phyloP scores from a whole-genome alignment of 371 early-diverging fungal genomes.

The Apophysomyces variabilis region DNA sequence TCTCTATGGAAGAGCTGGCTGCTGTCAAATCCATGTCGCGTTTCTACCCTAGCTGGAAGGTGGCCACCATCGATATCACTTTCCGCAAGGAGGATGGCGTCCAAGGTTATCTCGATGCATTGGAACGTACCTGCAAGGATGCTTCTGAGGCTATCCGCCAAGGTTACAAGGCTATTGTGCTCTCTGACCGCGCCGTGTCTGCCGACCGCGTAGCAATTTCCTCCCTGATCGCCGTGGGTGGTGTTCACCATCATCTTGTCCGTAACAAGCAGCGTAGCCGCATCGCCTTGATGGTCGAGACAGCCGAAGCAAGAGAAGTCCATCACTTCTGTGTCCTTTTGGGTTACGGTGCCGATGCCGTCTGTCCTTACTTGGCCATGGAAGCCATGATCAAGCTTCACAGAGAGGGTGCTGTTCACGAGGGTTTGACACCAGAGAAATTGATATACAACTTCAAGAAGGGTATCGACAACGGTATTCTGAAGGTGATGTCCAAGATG shows the following conservation, averaged over 20 bases:
- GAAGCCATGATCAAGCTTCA: conserved; percentile 89
- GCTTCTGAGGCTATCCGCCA: conserved; percentile 79
- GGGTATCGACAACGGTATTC: conserved; percentile 91
- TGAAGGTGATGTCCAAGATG: conserved; percentile 99
- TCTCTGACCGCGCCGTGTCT: conserved; percentile 78
- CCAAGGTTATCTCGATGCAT: conserved; percentile 72
- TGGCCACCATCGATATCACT: conserved; percentile 89
- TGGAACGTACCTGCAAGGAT: conserved; percentile 87
- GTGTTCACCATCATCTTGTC: conserved; percentile 93
- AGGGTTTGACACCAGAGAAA: conserved; percentile 46
- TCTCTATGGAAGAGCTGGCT: conserved; percentile 81
- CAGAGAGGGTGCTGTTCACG: conserved; percentile 77
- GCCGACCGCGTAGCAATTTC: conserved; percentile 82
- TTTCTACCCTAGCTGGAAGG: conserved; percentile 75
- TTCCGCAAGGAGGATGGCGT: conserved; percentile 78
- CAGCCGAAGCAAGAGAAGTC: conserved; percentile 96
- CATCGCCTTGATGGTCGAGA: conserved; percentile 89
- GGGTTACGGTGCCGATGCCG: conserved; percentile 96
- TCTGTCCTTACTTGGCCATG: conserved; percentile 92
- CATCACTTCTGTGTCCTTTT: conserved; percentile 96
- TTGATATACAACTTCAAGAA: conserved; percentile 83
- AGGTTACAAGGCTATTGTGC: conserved; percentile 79
- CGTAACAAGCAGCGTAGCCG: conserved; percentile 86
- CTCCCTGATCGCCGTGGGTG: conserved; percentile 86
- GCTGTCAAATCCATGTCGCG: conserved; percentile 73